Evolutionary conservation across 1,139 yeast genomes (phyloP).

Genomic region (Lodderomyces orthopsilosis): DNA sequence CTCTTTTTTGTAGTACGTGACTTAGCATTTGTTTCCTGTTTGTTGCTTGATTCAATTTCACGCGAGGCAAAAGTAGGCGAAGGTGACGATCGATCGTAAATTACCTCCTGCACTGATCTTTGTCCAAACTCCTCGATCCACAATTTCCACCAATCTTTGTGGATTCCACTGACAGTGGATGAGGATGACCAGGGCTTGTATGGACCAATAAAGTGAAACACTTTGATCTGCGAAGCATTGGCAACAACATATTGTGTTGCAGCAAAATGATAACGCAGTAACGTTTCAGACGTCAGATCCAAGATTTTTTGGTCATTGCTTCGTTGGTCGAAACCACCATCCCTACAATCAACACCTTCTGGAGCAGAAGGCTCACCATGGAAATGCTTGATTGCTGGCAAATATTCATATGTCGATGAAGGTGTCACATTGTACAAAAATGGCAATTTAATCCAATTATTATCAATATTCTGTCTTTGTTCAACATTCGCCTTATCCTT

Average conservation of each 20-base stretch:
- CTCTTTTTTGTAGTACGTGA: background rate
- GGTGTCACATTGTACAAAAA: slow-evolving; percentile 87
- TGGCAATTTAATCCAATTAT: slow-evolving; percentile 69
- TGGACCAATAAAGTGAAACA: slow-evolving; percentile 81
- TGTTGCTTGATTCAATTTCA: background rate
- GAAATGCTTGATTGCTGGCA: slow-evolving; percentile 75
- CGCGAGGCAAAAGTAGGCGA: background rate
- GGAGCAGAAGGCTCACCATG: slow-evolving; percentile 16
- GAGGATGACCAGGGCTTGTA: slow-evolving; percentile 71
- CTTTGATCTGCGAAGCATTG: slow-evolving; percentile 39
- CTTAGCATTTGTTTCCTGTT: background rate
- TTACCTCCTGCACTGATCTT: slow-evolving; percentile 16
- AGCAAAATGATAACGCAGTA: slow-evolving; percentile 23
- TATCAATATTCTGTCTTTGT: slow-evolving; percentile 5
- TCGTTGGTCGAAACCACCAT: slow-evolving; percentile 1
- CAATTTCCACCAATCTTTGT: slow-evolving; percentile 44
- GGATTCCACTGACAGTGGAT: slow-evolving; percentile 20
- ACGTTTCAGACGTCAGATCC: slow-evolving; percentile 17
- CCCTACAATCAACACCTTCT: background rate
- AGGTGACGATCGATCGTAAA: slow-evolving; percentile 6
- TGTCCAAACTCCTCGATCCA: slow-evolving; percentile 36
- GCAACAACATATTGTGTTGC: slow-evolving; percentile 24
- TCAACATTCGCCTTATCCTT: slow-evolving; percentile 6
- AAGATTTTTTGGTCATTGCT: slow-evolving; percentile 4
- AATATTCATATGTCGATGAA: slow-evolving; percentile 73